Base-by-base conservation (phyloP, 1,284 basidiomycete species). In the Naganishia albida region DNA sequence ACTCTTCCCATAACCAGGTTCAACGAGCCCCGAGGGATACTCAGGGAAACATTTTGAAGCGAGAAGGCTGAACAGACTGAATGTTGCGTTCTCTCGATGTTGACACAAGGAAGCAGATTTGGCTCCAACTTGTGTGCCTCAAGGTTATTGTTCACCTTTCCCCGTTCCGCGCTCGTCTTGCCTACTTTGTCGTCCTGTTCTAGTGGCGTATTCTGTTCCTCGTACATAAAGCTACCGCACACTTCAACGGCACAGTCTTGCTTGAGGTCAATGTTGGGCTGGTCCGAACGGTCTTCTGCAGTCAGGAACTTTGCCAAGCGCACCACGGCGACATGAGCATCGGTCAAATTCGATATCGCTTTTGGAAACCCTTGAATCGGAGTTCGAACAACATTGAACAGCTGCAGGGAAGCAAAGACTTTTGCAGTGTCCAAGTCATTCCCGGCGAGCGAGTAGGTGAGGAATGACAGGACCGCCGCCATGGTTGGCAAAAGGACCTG, bases 321-420 rank as follows among this genome's bases (percentile, higher is more conserved):
- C 1, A 76, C 74, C 28, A 88, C 75, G 1, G 87, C 86, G 52
- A 88, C 85, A 39, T 85, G 73, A 7, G 87, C 85, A 72, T 89
- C 86, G 0, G 86, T 82, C 1, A 80, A 70, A 4, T 77, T 74
- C 13, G 75, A 75, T 43, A 81, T 73, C 1, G 74, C 72, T 70
- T 78, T 76, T 0, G 81, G 81, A 1, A 75, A 56, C 64, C 73
- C 69, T 50, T 73, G 69, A 10, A 77, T 69, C 46, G 77, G 73
- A 12, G 59, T 57, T 43, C 70, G 69, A 73, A 85, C 68, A 63
- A 90, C 85, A 71, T 88, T 87, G 82, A 91, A 90, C 67, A 88
- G 82, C 67, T 88, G 86, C 13, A 93, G 77, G 15, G 86, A 85
- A n/a, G 84, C 84, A 77, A 91, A 92, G 67, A 91, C 87, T 70